Evolutionary conservation across 441 rosid genomes (phyloP).

Genomic region (Manihot esculenta): DNA sequence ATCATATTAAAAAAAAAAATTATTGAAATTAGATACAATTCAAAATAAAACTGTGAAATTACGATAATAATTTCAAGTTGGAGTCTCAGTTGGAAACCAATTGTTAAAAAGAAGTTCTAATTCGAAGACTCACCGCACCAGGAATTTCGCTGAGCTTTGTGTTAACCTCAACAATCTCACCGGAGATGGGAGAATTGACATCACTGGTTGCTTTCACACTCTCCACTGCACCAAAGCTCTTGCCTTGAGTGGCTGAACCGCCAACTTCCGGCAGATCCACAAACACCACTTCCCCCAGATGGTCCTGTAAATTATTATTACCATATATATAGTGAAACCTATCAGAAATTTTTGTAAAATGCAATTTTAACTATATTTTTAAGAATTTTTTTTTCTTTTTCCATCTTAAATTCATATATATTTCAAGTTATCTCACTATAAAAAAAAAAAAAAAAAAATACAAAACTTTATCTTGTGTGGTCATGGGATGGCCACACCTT

Average conservation of each 20-base stretch:
- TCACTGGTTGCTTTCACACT: conserved; percentile 98
- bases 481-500: background rate
- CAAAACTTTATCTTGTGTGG: background rate
- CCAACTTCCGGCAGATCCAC: conserved; percentile 81
- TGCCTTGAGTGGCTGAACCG: conserved; percentile 47
- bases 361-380: too few species aligned
- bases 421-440: too few species aligned
- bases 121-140: conserved; percentile 61
- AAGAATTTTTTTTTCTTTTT: too few species aligned
- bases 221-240: conserved; percentile 86
- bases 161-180: conserved; percentile 82
- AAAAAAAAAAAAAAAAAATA: too few species aligned
- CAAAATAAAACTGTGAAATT: too few species aligned
- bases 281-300: conserved; percentile 93
- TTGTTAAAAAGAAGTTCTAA: too few species aligned
- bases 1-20: background rate
- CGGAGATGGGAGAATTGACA: conserved; percentile 78
- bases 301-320: conserved; percentile 44
- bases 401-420: too few species aligned
- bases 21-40: background rate
- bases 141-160: conserved; percentile 65
- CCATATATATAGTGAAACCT: background rate
- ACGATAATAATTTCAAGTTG: too few species aligned
- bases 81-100: too few species aligned
- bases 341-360: too few species aligned